Evolutionary conservation across 345 rosid species (phyloP).

Genomic region (Gossypium turneri): DNA sequence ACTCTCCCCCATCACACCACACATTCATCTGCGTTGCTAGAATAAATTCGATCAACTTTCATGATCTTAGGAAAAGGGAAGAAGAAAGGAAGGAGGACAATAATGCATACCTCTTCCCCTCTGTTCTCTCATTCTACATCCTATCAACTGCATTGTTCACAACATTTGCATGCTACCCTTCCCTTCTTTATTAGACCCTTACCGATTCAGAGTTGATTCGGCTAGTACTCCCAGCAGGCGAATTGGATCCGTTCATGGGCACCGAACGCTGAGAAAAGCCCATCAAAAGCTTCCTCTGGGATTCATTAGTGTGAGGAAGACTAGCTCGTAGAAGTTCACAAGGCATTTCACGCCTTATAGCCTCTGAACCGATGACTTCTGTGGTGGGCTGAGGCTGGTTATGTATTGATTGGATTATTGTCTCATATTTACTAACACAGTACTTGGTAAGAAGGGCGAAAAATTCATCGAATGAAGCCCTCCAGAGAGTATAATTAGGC

Average conservation of each 20-base stretch:
- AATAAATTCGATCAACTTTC: not conserved
- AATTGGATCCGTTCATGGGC: constrained; percentile 32
- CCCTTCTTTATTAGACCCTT: constrained; percentile 34
- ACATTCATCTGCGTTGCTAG: constrained; percentile 20
- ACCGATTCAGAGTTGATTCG: constrained; percentile 66
- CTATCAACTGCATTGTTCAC: not conserved
- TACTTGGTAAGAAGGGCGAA: constrained; percentile 80
- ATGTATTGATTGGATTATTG: constrained; percentile 51
- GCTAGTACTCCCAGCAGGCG: constrained; percentile 35
- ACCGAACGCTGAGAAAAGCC: constrained; percentile 64
- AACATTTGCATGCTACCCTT: too few relatives aligned
- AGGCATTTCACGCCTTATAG: constrained; percentile 91
- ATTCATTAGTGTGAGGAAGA: constrained; percentile 82
- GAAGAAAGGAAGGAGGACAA: not conserved
- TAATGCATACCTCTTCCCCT: not conserved
- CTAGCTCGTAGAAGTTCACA: constrained; percentile 91
- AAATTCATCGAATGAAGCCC: constrained; percentile 89
- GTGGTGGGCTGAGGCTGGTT: constrained; percentile 38
- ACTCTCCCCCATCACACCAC: constrained; percentile 58
- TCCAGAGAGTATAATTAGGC: constrained; percentile 73
- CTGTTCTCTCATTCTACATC: not conserved
- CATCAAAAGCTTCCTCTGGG: constrained; percentile 65
- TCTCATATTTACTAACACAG: constrained; percentile 80
- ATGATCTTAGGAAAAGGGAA: not conserved
- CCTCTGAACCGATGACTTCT: constrained; percentile 57